Evolutionary conservation across 129 eudicot genomes (phyloP), one percentile per base, ranked within the genome.

Genomic region (Flaveria ramosissima): DNA sequence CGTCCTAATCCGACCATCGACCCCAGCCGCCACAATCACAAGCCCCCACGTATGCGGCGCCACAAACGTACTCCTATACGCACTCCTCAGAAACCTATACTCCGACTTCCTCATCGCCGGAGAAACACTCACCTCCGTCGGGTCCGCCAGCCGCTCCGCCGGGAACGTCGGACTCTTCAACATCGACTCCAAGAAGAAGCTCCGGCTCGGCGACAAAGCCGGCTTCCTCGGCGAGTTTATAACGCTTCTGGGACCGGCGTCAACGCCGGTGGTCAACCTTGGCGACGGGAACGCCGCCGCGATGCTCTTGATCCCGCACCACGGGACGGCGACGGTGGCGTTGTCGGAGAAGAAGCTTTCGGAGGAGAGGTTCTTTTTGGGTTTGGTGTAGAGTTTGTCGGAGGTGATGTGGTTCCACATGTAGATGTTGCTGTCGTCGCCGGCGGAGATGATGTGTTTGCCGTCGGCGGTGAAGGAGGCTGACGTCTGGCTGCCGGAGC

Each of bases 401-500:
- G 74, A 62, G 14, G 82, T 73, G 8, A 88, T 76, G 23, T 90
- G 82, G 82, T 88, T 84, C 96, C 98, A 88, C 47, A 88, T 26
- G 72, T 90, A 93, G 1, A 90, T 72, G 11, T 83, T 86, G 0
- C 95, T 88, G 76, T 93, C 98, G 15, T 88, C 89, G 23, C 96
- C 96, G 6, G 90, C 86, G 3, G 96, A 93, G 7, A 93, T 24
- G 26, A 93, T 90, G 87, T 93, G 98, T 65, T 78, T 88, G 16
- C 95, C 92, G 16, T 73, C 83, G 4, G 92, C 77, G 1, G 95
- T 87, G 50, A 93, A 88, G 32, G 98, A 86, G 52, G 96, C 98
- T 1, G 96, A 85, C 78, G 80, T 85, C 32, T 93, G 98, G 76
- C 95, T 78, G 56, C 98, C 87, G 3, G 92, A 88, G 75, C 87